phyloP scores from a whole-genome alignment of 306 rosid species.

The Cercis canadensis region DNA sequence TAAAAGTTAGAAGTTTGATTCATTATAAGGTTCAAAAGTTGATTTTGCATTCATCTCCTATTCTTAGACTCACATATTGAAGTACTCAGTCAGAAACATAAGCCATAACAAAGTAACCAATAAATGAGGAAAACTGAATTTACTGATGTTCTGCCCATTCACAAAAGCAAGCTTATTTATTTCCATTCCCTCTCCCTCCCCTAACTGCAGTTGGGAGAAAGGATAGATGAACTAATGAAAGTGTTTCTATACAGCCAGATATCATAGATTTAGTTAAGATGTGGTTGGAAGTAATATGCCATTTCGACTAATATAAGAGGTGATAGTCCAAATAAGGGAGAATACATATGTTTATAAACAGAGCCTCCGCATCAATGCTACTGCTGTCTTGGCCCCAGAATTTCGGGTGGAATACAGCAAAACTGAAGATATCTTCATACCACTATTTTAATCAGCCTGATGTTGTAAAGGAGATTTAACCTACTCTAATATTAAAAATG shows the following conservation, averaged over 20 bases:
- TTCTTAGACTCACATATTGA: constrained; percentile 19
- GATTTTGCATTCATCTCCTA: constrained; percentile 9
- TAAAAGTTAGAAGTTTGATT: constrained; percentile 34
- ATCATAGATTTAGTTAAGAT: too few species aligned
- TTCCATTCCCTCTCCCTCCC: background rate
- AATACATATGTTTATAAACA: too few species aligned
- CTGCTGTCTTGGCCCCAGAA: too few species aligned
- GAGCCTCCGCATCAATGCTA: too few species aligned
- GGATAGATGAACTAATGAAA: background rate
- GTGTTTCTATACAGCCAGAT: constrained; percentile 13
- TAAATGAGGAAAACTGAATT: background rate
- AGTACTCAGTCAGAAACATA: background rate
- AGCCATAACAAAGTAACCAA: background rate
- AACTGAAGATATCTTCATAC: too few species aligned
- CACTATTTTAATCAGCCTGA: too few species aligned
- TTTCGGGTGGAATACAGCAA: too few species aligned
- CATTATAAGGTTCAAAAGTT: background rate
- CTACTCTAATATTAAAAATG: background rate
- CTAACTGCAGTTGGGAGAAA: background rate
- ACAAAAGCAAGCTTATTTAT: too few species aligned
- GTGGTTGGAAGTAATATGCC: too few species aligned
- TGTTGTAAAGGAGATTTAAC: too few species aligned
- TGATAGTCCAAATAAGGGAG: too few species aligned
- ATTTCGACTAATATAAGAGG: too few species aligned
- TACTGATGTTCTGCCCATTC: background rate